Conservation (phyloP, 2,329 filamentous ascomycete genomes). For the Atkinsonella texensis region DNA sequence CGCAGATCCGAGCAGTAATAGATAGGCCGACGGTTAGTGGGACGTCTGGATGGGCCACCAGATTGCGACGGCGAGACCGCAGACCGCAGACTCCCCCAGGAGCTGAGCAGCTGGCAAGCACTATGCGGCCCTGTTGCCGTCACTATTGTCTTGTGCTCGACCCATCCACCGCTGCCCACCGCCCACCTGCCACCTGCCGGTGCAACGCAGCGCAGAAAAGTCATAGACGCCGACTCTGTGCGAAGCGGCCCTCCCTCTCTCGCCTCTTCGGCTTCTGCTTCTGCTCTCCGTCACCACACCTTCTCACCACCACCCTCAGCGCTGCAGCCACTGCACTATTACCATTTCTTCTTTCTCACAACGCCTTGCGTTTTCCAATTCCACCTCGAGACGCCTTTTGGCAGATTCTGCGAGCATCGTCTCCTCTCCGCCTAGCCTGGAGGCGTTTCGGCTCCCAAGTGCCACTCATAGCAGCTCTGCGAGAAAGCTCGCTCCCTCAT, state of each 20-base stretch:
- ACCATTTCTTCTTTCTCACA: not conserved
- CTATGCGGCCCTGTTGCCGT: no score
- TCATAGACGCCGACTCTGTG: constrained; percentile 6
- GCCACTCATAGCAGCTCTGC: not conserved
- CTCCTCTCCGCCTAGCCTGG: not conserved
- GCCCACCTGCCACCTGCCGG: constrained; percentile 4
- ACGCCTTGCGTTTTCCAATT: constrained; percentile 2
- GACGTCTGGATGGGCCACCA: not conserved
- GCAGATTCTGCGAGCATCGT: constrained; percentile 3
- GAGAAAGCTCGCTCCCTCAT: not conserved
- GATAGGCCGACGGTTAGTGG: not conserved
- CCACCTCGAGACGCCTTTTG: not conserved
- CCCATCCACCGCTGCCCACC: not conserved
- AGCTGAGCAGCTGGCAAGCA: no score
- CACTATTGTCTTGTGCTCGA: not conserved
- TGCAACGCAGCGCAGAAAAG: not conserved
- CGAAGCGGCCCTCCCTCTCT: constrained; percentile 4
- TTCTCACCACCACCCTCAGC: not conserved
- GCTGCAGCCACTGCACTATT: not conserved
- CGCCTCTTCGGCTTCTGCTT: constrained; percentile 1
- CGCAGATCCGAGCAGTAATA: constrained; percentile 4
- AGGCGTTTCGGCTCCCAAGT: not conserved
- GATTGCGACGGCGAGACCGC: not conserved
- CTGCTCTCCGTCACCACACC: constrained; percentile 4
- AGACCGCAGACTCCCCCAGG: not conserved